Conservation (phyloP, 345 rosid species). For the Lumnitzera littorea region DNA sequence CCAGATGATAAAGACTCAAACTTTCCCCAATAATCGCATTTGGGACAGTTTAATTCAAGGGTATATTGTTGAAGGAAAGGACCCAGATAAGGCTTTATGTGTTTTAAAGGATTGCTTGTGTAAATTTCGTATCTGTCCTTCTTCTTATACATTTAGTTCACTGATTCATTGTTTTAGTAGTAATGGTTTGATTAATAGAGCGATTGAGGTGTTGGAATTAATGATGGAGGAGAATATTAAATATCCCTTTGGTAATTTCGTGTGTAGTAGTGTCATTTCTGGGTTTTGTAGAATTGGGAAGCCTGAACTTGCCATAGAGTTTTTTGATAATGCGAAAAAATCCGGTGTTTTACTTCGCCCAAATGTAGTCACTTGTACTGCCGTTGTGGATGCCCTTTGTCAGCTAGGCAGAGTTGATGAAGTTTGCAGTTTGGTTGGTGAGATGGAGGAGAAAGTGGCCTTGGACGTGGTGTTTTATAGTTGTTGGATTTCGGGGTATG, state of each 20-base stretch:
- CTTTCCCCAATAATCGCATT: conserved; percentile 19
- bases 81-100: conserved; percentile 42
- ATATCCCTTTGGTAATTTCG: conserved; percentile 62
- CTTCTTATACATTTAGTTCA: conserved; percentile 47
- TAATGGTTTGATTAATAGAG: conserved; percentile 41
- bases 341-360: conserved; percentile 47
- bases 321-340: conserved; percentile 38
- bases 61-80: conserved; percentile 23
- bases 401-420: conserved; percentile 50
- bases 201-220: conserved; percentile 59
- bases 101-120: conserved; percentile 38
- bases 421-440: conserved; percentile 33
- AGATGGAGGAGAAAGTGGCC: conserved; percentile 46
- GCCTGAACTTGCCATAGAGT: conserved; percentile 54
- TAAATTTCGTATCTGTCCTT: conserved; percentile 47
- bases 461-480: conserved; percentile 62
- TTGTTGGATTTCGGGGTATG: conserved; percentile 55
- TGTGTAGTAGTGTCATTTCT: conserved; percentile 58
- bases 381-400: conserved; percentile 50
- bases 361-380: conserved; percentile 54
- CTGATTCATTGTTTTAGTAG: conserved; percentile 44
- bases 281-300: conserved; percentile 62
- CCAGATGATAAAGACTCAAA: conserved; percentile 28
- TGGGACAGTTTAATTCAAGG: conserved; percentile 58
- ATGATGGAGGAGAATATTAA: conserved; percentile 37